A percentile compares a stretch with the other conserved stretches of the same genome.
Conservation (phyloP, 805 yeast species). For the Grigorovia yakushimaensis region DNA sequence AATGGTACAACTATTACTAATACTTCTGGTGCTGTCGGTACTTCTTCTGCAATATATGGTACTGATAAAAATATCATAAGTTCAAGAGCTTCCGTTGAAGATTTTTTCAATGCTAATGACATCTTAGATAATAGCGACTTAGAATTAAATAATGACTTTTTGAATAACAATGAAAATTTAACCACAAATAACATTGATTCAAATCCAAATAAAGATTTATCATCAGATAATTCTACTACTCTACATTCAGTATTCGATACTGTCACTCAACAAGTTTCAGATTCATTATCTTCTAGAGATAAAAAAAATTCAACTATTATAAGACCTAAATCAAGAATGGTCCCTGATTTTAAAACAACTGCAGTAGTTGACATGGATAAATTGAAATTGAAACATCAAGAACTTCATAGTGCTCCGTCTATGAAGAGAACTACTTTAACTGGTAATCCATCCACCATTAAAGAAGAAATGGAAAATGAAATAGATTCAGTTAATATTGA, state of each 20-base stretch:
- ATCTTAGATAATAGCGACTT: background rate
- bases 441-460: background rate
- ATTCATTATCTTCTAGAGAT: conserved; percentile 7
- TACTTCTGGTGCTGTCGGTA: too few species aligned
- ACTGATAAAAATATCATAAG: conserved; percentile 5
- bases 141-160: background rate
- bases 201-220: background rate
- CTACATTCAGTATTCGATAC: conserved; percentile 13
- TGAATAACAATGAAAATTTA: background rate
- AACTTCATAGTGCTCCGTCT: conserved; percentile 23
- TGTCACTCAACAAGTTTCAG: conserved; percentile 1
- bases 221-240: background rate
- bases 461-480: conserved; percentile 1
- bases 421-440: conserved; percentile 21
- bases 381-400: conserved; percentile 20
- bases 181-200: background rate
- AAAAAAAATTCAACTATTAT: conserved; percentile 16
- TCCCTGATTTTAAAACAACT: conserved; percentile 21
- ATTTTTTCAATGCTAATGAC: conserved; percentile 36
- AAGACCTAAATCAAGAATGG: conserved; percentile 27
- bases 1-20: conserved; percentile 14
- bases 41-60: background rate
- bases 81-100: conserved; percentile 38
- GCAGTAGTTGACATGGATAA: conserved; percentile 25
- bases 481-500: background rate